Evolutionary conservation across 169 alveolate species (phyloP), one percentile per base, ranked within the genome.

Genomic region (Plasmodium chabaudi): DNA sequence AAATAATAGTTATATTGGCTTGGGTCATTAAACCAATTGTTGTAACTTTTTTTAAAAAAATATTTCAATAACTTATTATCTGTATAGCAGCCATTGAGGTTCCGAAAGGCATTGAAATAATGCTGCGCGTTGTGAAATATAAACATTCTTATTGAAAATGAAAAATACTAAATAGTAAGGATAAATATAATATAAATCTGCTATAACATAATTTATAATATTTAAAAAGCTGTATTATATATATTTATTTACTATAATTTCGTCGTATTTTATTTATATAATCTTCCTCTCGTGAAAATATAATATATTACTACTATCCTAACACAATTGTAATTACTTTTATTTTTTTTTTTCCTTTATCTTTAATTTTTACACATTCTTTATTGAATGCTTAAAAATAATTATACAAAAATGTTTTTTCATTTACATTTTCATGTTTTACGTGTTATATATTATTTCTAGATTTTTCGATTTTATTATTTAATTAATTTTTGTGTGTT

Each of bases 21-120:
- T 34, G 96, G 93, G 49, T 94, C 96, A 75, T 94, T 94, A 82
- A 75, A 94, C 96, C 96, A 94, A 57, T 44, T 67, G 51, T 93
- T 92, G 79, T 94, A 94, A 47, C 95, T 92, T 55, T 93, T 87
- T 59, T 92, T 93, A 21, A 94, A 94, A 82, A 94, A 92, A 71
- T 72, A 94, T 68, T 87, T 94, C 72, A 92, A 92, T 60, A 94
- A 91, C 79, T 94, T 92, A 68, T 94, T 94, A 79, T 94, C 96
- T 27, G 95, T 70, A 56, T 86, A 86, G 74, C 91, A 86, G 9
- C 91, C 91, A 59, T 86, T 86, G 39, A 86, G 69, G 55, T 86
- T 86, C 21, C 91, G 91, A 64, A 86, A 86, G 64, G 71, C 55
- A 53, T 86, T 86, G 19, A 86, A 86, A 61, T 59, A 86, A 51